Evolutionary conservation across 768 basidiomycete genomes (phyloP).

Genomic region (Cystoderma amianthinum): DNA sequence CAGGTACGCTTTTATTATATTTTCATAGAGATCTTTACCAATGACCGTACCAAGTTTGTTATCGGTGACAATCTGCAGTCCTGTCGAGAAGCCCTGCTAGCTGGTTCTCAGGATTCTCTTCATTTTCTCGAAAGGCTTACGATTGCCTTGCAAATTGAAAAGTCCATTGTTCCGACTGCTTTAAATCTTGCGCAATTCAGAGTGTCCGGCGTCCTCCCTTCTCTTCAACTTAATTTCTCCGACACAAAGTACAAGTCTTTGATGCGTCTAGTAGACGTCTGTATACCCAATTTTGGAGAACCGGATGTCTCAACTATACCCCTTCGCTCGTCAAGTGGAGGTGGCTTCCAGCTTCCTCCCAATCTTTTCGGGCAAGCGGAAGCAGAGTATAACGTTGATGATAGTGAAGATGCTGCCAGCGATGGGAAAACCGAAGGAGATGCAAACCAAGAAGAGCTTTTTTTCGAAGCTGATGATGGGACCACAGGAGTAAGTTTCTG

Average conservation of each 20-base stretch:
- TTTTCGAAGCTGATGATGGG: constrained; percentile 70
- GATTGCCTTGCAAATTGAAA: constrained; percentile 84
- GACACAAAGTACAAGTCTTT: constrained; percentile 87
- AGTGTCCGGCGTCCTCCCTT: constrained; percentile 81
- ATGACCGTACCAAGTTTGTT: constrained; percentile 55
- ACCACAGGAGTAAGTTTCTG: constrained; percentile 37
- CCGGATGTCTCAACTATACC: constrained; percentile 15
- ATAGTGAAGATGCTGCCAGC: constrained; percentile 38
- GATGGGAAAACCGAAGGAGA: constrained; percentile 21
- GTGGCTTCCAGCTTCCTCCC: constrained; percentile 43
- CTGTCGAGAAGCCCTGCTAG: constrained; percentile 73
- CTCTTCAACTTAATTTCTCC: constrained; percentile 83
- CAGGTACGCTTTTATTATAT: constrained; percentile 49
- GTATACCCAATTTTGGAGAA: constrained; percentile 76
- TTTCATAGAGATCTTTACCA: constrained; percentile 3
- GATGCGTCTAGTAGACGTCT: constrained; percentile 88
- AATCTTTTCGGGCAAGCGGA: constrained; percentile 47
- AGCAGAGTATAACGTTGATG: constrained; percentile 66
- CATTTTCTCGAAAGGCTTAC: constrained; percentile 92
- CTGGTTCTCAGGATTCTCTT: constrained; percentile 47
- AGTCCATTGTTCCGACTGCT: constrained; percentile 84
- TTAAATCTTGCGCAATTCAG: constrained; percentile 84
- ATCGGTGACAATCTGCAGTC: constrained; percentile 79
- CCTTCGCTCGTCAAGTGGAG: constrained; percentile 16
- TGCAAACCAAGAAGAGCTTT: constrained; percentile 43